Evolutionary conservation across 805 yeast species (phyloP), one percentile per base, ranked within the genome.

Genomic region (Candida hungchunana): DNA sequence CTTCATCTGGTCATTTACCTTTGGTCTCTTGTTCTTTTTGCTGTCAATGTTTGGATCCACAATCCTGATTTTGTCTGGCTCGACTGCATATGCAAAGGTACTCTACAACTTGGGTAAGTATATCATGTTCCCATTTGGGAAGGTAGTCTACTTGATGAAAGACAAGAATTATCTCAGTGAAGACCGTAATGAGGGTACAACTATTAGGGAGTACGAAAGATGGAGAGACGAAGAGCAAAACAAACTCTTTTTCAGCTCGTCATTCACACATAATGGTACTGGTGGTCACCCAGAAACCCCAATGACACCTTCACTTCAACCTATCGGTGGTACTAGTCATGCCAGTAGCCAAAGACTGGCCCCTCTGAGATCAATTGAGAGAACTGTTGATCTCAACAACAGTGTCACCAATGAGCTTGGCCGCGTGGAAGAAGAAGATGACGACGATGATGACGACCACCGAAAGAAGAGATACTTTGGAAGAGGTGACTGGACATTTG

Each of bases 401-500:
- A 23, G 6, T 17, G 11, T n/a, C 28, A n/a, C n/a, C 24, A 24
- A n/a, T 18, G 21, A 29, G n/a, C n/a, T n/a, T 20, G 23, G 8
- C 11, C 23, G 11, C 23, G 11, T 20, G 11, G 8, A 12, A 24
- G 32, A 22, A 14, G 40, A 36, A 5, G 37, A 29, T 5, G 48
- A 47, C 13, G 46, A 40, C 9, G 46, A 44, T 18, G 59, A 54
- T 20, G 47, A 44, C 22, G 48, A 49, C 17, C 48, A 51, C 26
- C 44, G 40, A 8, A 75, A 55, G 62, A 65, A 57, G 16, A 71
- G 97, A 40, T 66, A 77, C 32, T 90, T 93, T 57, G 97, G 97
- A 23, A 71, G 97, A 57, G 97, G 97, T 24, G 65, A 77, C 47
- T 93, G 97, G 97, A 79, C 81, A 13, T 55, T 79, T 14, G 96